Base-by-base conservation (phyloP, 495 filamentous ascomycete genomes). In the Podospora didyma region DNA sequence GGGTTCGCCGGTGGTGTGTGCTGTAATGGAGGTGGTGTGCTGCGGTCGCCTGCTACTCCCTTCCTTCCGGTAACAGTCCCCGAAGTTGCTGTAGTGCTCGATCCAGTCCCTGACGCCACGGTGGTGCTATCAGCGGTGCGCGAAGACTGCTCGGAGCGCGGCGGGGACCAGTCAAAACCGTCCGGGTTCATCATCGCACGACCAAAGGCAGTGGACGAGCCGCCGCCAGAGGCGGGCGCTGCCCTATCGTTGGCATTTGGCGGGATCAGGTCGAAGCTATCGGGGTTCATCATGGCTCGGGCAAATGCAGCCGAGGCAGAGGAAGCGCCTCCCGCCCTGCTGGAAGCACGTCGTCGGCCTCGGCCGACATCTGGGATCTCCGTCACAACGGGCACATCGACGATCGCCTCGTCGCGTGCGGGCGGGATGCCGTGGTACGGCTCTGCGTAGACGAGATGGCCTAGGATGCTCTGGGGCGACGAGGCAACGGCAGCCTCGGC, bases 391-490 rank as follows among this genome's bases (percentile, higher is more conserved):
- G 34, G 23, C 54, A 52, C 12, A 41, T 54, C 63, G 45, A 51
- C 42, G 5, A 66, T 49, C 14, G 63, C 50, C 53, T 78, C 75
- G 67, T 95, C 88, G 49, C 78, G 78, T 14, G 77, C 72, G 1
- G 90, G 90, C 2, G 88, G 86, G 16, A 83, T 76, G 51, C 86
- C 87, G 57, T 82, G 75, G 59, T 90, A 96, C 12, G 79, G 76
- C 73, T 96, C 89, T 48, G 88, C 91, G 65, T 82, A 88, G 26
- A 96, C 86, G 37, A 86, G 69, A 64, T 90, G 81, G 2, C 89
- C 90, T 47, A 89, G 79, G 37, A 96, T 84, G 52, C 79, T 79
- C 68, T 91, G 88, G 1, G 92, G 92, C 34, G 87, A 91, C 59
- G 80, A 79, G 59, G 85, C 88, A 51, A 85, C 75, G 21, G 90